A percentile compares a stretch with the other conserved stretches of the same genome.
Evolutionary conservation across 768 basidiomycete species (phyloP).

Genomic region (Gymnopilus dilepis): DNA sequence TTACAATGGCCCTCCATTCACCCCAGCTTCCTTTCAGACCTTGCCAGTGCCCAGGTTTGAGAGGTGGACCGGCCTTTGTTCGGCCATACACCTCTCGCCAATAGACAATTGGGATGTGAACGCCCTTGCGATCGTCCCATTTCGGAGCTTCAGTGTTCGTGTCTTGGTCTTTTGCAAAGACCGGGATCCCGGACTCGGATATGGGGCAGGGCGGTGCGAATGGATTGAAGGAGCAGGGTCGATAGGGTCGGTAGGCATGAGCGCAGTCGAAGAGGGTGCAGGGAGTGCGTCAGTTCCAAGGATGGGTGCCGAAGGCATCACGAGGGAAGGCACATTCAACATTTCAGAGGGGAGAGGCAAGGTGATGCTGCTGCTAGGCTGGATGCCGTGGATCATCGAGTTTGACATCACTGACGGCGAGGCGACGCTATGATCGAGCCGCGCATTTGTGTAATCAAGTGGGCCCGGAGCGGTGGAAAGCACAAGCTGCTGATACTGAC

Average conservation of each 20-base stretch:
- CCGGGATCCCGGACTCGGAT: neutral
- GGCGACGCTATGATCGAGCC: no score
- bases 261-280: no score
- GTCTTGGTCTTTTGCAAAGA: neutral
- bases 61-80: neutral
- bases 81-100: constrained; percentile 23
- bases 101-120: constrained; percentile 23
- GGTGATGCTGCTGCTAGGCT: neutral
- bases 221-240: neutral
- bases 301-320: no score
- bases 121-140: constrained; percentile 3
- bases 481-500: neutral
- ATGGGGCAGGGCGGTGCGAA: neutral
- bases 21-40: neutral
- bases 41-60: neutral
- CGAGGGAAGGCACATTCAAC: no score
- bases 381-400: neutral
- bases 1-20: neutral
- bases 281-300: no score
- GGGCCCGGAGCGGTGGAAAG: no score
- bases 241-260: no score
- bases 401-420: neutral
- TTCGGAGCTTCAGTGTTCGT: neutral
- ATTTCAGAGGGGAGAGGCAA: no score
- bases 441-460: no score